Base-by-base conservation (phyloP, 495 filamentous ascomycete species). In the Aspergillus mulundensis region DNA sequence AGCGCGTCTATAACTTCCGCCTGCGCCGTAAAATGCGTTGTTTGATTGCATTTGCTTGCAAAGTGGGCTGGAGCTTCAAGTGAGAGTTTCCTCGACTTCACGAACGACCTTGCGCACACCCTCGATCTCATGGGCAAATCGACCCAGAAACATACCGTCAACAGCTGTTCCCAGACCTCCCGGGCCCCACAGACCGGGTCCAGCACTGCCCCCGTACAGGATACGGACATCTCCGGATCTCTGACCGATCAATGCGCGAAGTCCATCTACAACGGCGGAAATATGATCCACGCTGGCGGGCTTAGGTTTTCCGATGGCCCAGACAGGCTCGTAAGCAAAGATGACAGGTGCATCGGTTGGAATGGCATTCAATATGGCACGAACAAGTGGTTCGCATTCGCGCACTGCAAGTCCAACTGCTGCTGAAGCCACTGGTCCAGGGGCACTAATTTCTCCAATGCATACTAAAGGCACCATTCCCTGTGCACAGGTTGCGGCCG, bases 301-400 rank as follows among this genome's bases (percentile, higher is more conserved):
- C 60, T 83, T 76, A 0, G 74, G 71, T 24, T 87, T 80, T 3
- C 90, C 90, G 70, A 95, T 95, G 0, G 89, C 90, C 90, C 90
- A 95, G 1, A 93, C 88, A 11, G 90, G 90, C 74, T 95, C 90
- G 66, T 95, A 95, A 3, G 89, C 90, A 38, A 94, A 77, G 14
- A 92, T 83, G 18, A 93, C 80, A n/a, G 90, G 82, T 1, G 79
- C 79, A 10, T 83, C 74, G 2, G 64, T 69, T 0, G 81, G 77
- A 20, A 91, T 70, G 0, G 75, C 80, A 14, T 70, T 70, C 16
- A 94, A 62, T 7, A 88, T 82, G 2, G 80, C 73, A 19, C 74
- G 73, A 14, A 94, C 76, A 57, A 92, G 87, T 16, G 71, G 66
- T 28, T 72, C 71, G 54, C 87, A 89, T 67, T 91, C 88, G 5